These are phyloP conservation scores for Blastobotrys capitulatus DNA, from an alignment of 1,139 yeast species.

Conservation along the genomic window DNA sequence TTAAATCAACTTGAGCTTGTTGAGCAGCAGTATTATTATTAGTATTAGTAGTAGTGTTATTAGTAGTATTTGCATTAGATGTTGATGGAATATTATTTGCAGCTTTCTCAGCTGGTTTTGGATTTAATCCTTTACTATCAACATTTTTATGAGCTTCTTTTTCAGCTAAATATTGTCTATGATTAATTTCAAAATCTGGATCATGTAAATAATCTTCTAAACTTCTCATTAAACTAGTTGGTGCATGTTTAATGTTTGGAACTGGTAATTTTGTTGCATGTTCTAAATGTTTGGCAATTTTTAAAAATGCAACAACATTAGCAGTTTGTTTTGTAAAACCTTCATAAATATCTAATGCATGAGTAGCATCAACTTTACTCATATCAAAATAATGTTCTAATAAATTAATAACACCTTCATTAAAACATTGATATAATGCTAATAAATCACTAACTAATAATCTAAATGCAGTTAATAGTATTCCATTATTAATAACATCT, in stretches of 20 bases:
- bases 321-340: slow-evolving; percentile 82
- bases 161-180: slow-evolving; percentile 71
- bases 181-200: slow-evolving; percentile 75
- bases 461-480: slow-evolving; percentile 76
- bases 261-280: slow-evolving; percentile 83
- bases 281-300: slow-evolving; percentile 85
- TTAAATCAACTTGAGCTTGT: slow-evolving; percentile 8
- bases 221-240: slow-evolving; percentile 83
- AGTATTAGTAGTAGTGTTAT: neutral
- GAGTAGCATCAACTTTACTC: slow-evolving; percentile 77
- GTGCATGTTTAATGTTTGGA: slow-evolving; percentile 96
- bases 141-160: slow-evolving; percentile 38
- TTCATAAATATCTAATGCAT: slow-evolving; percentile 78
- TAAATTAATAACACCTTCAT: slow-evolving; percentile 91
- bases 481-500: slow-evolving; percentile 74
- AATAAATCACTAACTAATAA: slow-evolving; percentile 82
- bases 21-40: neutral
- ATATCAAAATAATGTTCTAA: slow-evolving; percentile 94
- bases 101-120: slow-evolving; percentile 10
- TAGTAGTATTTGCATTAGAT: neutral
- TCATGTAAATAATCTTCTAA: slow-evolving; percentile 84
- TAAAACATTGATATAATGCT: slow-evolving; percentile 77
- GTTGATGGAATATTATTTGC: neutral
- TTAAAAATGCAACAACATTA: slow-evolving; percentile 78
- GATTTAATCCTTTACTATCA: slow-evolving; percentile 7